Conservation (phyloP, 306 rosid genomes). For the Rubus idaeus region DNA sequence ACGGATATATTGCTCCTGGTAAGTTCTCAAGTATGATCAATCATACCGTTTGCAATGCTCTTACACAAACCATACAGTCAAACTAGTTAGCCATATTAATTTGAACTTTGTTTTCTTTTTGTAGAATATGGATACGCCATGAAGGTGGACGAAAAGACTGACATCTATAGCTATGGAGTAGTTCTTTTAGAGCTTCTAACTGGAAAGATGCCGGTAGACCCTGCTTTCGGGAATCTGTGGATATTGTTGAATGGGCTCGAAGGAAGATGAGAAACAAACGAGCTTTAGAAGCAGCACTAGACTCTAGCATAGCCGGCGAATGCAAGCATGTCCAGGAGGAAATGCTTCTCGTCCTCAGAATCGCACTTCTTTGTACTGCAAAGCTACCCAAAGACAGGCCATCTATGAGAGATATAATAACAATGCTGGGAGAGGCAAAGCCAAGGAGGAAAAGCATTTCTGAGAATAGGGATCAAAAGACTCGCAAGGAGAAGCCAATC, state of each 20-base stretch:
- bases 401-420: conserved; percentile 69
- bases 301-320: conserved; percentile 57
- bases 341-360: conserved; percentile 82
- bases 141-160: conserved; percentile 84
- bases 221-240: conserved; percentile 51
- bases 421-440: conserved; percentile 90
- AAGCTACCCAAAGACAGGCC: conserved; percentile 88
- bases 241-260: conserved; percentile 67
- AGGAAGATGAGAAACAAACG: conserved; percentile 45
- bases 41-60: neutral
- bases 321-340: conserved; percentile 84
- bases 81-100: neutral
- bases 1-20: conserved; percentile 98
- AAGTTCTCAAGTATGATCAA: neutral
- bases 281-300: conserved; percentile 54
- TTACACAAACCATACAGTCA: neutral
- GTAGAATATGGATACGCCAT: conserved; percentile 80
- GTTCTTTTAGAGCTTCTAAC: conserved; percentile 83
- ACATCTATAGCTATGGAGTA: conserved; percentile 79
- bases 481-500: conserved; percentile 47
- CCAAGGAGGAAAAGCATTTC: conserved; percentile 83
- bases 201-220: conserved; percentile 67
- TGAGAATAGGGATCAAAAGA: conserved; percentile 38
- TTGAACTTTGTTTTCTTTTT: neutral
- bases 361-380: conserved; percentile 75